Conservation (phyloP, 805 yeast genomes). For the Ogataea methanolica region DNA sequence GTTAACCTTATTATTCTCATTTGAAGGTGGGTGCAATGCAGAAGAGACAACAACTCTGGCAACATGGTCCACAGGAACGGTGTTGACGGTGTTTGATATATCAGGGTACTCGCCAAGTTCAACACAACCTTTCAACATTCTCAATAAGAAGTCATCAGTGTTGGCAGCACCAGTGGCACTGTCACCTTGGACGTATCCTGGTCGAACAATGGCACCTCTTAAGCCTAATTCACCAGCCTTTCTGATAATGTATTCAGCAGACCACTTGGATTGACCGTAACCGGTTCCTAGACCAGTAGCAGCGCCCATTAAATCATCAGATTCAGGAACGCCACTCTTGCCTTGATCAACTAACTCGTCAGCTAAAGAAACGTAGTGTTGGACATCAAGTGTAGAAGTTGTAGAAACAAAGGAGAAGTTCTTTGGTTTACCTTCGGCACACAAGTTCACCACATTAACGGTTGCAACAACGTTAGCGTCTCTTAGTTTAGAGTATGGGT, state of each 20-base stretch:
- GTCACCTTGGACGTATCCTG: slow-evolving; percentile 94
- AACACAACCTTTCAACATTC: slow-evolving; percentile 92
- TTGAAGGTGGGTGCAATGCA: slow-evolving; percentile 67
- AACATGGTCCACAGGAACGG: slow-evolving; percentile 98
- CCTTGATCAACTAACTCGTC: slow-evolving; percentile 66
- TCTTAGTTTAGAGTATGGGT: slow-evolving; percentile 84
- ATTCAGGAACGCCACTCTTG: slow-evolving; percentile 68
- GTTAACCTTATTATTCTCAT: slow-evolving; percentile 33
- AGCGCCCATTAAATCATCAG: slow-evolving; percentile 81
- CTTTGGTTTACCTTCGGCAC: slow-evolving; percentile 79
- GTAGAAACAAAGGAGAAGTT: slow-evolving; percentile 89
- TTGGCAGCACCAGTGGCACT: slow-evolving; percentile 81
- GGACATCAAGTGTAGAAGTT: slow-evolving; percentile 87
- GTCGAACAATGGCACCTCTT: slow-evolving; percentile 85
- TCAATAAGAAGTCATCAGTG: slow-evolving; percentile 91
- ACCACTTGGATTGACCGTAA: slow-evolving; percentile 98
- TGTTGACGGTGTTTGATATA: slow-evolving; percentile 82
- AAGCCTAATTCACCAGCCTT: slow-evolving; percentile 86
- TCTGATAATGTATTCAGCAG: slow-evolving; percentile 85
- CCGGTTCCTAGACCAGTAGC: slow-evolving; percentile 81
- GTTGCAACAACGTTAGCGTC: slow-evolving; percentile 93
- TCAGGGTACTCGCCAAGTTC: slow-evolving; percentile 85
- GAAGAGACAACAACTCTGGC: slow-evolving; percentile 86
- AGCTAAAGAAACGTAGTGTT: slow-evolving; percentile 71
- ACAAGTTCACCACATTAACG: slow-evolving; percentile 72